Evolutionary conservation across 2,329 filamentous ascomycete species (phyloP).

Genomic region (Ophiocordyceps polyrhachis-furcata): DNA sequence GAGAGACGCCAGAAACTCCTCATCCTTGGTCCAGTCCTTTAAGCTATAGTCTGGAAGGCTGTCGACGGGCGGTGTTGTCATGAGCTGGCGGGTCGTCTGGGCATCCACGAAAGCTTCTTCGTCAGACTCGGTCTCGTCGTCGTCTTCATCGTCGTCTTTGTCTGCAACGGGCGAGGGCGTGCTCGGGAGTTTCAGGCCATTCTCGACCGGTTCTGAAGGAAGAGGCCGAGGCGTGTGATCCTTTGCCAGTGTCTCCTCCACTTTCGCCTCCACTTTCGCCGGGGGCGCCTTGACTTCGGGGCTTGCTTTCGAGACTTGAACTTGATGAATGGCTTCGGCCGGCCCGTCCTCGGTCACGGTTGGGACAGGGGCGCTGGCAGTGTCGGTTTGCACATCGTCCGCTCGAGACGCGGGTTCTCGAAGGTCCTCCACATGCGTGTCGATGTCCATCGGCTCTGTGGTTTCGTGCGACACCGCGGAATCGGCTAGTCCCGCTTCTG

Average conservation of each 20-base stretch:
- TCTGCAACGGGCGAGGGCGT: constrained; percentile 30
- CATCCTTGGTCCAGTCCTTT: constrained; percentile 29
- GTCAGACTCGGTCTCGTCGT: constrained; percentile 33
- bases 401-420: constrained; percentile 16
- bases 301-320: not conserved
- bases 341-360: constrained; percentile 2
- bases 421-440: constrained; percentile 1
- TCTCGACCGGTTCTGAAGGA: constrained; percentile 11
- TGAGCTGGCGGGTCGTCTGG: constrained; percentile 29
- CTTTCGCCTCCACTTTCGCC: not conserved
- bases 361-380: constrained; percentile 3
- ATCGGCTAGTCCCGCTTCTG: not conserved
- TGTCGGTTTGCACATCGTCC: constrained; percentile 23
- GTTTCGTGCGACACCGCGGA: not conserved
- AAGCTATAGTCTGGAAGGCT: constrained; percentile 29
- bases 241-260: not conserved
- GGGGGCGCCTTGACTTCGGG: not conserved
- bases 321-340: not conserved
- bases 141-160: constrained; percentile 29
- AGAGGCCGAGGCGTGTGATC: not conserved
- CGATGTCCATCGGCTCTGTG: not conserved
- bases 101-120: constrained; percentile 31
- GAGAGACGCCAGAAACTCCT: constrained; percentile 22
- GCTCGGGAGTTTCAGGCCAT: constrained; percentile 18
- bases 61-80: constrained; percentile 35